Evolutionary conservation across 305 asterid genomes (phyloP), one percentile per base, ranked within the genome.

Genomic region (Fraxinus baroniana): DNA sequence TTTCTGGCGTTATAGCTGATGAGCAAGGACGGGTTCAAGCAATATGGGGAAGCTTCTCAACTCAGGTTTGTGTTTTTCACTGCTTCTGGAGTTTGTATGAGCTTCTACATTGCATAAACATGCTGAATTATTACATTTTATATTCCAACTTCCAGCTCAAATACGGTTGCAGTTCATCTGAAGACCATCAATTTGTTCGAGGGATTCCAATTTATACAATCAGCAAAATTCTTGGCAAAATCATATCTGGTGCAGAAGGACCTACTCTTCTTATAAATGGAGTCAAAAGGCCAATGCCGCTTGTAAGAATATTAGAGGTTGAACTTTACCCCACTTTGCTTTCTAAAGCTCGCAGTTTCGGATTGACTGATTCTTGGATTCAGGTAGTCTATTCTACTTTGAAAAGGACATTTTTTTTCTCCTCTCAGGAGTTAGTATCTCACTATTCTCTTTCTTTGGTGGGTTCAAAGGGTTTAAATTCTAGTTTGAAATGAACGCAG

Each of bases 321-420:
- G 98, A 97, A 85, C 93, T 97, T 87, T 94, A 94, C 86, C 99
- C 99, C 66, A 93, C 98, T 41, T 86, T 97, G 87, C 99, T 97
- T 80, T 97, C 99, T 85, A 94, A 97, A 90, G 99, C 99, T 86
- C 97, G 99, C 82, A 97, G 98, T 88, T 97, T 93, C 87, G 99
- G 99, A 84, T 90, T 97, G 39, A 92, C 91, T 49, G 98, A 95
- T 89, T 81, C 89, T 83, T 97, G 99, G 99, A 92, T 97, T 89
- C 96, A 94, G 95, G 99, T 93, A 87, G 75, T 66, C 60, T 80
- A 35, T 52, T 83, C 66, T 66, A 15, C 75, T 70, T 79, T 33
- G 72, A 84, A 62, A 64, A 73, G 79, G 74, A 72, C 39, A 71
- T 17, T 78, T 78, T 84, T 68, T 76, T 77, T 46, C 30, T 62